Evolutionary conservation across 306 rosid species (phyloP).

Genomic region (Vachellia pachyceras): DNA sequence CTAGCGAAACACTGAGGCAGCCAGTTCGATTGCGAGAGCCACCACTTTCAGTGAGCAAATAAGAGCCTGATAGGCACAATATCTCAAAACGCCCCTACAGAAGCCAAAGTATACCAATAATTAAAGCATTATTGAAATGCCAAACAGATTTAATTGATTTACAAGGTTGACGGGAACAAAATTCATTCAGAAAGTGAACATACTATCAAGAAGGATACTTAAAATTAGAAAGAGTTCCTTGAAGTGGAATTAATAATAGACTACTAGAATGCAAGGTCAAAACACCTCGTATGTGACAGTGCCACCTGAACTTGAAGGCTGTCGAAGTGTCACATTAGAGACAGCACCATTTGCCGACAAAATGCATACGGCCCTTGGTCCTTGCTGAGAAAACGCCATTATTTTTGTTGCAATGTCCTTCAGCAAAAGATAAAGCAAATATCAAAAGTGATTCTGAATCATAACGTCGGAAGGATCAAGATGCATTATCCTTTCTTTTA

Average conservation of each 20-base stretch:
- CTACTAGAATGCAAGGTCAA: background rate
- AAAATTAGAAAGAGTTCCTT: background rate
- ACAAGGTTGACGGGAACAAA: background rate
- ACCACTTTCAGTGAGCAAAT: slow-evolving; percentile 61
- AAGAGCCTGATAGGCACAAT: slow-evolving; percentile 86
- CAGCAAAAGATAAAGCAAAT: slow-evolving; percentile 14
- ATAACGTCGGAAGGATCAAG: background rate
- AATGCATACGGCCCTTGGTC: slow-evolving; percentile 81
- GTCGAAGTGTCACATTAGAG: slow-evolving; percentile 90
- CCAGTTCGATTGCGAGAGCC: slow-evolving; percentile 76
- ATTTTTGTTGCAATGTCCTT: slow-evolving; percentile 92
- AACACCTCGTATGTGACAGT: slow-evolving; percentile 90
- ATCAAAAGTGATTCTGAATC: slow-evolving; percentile 9
- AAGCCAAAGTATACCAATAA: slow-evolving; percentile 38
- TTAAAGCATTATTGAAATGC: slow-evolving; percentile 3
- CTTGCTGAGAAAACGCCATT: slow-evolving; percentile 91
- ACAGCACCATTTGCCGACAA: slow-evolving; percentile 93
- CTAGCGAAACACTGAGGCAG: slow-evolving; percentile 79
- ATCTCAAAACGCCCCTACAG: slow-evolving; percentile 92
- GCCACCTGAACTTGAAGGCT: slow-evolving; percentile 91
- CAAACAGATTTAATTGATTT: background rate
- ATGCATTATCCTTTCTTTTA: background rate
- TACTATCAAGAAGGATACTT: background rate
- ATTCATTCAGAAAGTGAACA: background rate
- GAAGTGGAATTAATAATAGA: background rate